These are phyloP conservation scores for Stachybotrys elegans DNA, from an alignment of 2,329 filamentous ascomycete genomes.

Conservation along the genomic window DNA sequence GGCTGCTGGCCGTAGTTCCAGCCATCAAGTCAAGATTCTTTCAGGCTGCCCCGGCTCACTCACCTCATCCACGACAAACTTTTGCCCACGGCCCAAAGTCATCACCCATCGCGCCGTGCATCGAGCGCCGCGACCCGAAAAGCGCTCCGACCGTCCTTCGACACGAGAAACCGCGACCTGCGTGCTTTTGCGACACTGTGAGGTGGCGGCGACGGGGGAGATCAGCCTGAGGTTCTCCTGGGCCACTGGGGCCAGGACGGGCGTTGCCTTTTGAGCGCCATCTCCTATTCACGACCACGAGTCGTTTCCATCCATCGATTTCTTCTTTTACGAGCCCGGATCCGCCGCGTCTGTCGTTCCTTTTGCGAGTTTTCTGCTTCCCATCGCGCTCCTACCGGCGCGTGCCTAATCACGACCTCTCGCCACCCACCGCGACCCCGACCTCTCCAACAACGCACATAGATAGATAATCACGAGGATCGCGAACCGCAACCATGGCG, in stretches of 20 bases:
- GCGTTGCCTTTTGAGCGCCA: slow-evolving; percentile 37
- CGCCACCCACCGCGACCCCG: slow-evolving; percentile 11
- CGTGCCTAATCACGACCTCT: slow-evolving; percentile 17
- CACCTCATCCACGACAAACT: slow-evolving; percentile 39
- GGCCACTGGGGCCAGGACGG: slow-evolving; percentile 41
- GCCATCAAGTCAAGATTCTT: slow-evolving; percentile 39
- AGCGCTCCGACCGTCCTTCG: slow-evolving; percentile 21
- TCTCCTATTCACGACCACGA: slow-evolving; percentile 28
- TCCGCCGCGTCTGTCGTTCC: slow-evolving; percentile 4
- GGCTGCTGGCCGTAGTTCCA: slow-evolving; percentile 18
- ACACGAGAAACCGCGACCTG: slow-evolving; percentile 31
- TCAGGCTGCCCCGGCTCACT: slow-evolving; percentile 32
- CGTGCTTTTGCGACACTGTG: slow-evolving; percentile 28
- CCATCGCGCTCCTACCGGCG: slow-evolving; percentile 17
- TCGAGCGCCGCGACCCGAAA: slow-evolving; percentile 32
- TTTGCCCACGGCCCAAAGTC: slow-evolving; percentile 28
- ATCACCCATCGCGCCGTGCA: slow-evolving; percentile 51
- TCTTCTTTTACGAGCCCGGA: background rate
- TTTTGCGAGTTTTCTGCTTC: slow-evolving; percentile 17
- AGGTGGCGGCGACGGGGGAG: slow-evolving; percentile 41
- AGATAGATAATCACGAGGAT: slow-evolving; percentile 16
- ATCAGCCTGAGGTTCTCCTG: slow-evolving; percentile 40
- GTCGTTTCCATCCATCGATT: slow-evolving; percentile 25
- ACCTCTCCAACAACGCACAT: too few relatives aligned
- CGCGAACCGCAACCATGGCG: slow-evolving; percentile 74